Evolutionary conservation across 257 asterid genomes (phyloP).

Genomic region (Datura wrightii): DNA sequence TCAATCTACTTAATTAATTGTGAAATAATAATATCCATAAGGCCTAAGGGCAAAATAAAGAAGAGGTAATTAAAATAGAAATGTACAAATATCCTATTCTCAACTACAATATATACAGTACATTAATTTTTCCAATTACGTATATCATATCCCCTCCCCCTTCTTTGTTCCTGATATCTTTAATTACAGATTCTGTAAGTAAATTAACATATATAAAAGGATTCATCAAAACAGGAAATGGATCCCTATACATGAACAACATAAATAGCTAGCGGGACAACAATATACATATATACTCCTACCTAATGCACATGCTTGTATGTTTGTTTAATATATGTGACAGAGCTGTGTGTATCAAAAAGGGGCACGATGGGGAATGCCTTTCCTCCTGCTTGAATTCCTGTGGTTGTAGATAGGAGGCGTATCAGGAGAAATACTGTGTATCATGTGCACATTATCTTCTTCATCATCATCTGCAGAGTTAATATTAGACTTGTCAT

Average conservation of each 20-base stretch:
- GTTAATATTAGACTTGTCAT: slow-evolving; percentile 34
- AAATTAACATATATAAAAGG: neutral
- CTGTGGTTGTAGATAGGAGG: slow-evolving; percentile 61
- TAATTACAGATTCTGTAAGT: neutral
- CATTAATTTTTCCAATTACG: neutral
- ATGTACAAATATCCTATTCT: neutral
- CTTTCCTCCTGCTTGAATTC: slow-evolving; percentile 71
- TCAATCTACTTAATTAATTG: neutral
- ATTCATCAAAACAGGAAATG: neutral
- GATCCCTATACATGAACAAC: neutral
- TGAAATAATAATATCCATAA: too few species aligned
- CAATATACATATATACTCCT: neutral
- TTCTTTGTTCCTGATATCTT: neutral
- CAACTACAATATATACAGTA: neutral
- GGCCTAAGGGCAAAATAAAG: too few species aligned
- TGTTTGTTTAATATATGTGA: neutral
- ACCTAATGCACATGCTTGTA: slow-evolving; percentile 21
- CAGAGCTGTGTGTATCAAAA: slow-evolving; percentile 39
- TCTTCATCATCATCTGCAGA: slow-evolving; percentile 43
- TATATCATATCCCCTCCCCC: neutral
- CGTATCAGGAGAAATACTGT: slow-evolving; percentile 55
- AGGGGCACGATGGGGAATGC: slow-evolving; percentile 77
- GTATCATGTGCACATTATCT: slow-evolving; percentile 13
- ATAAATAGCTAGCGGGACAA: neutral
- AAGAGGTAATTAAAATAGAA: too few species aligned